Percentiles rank a stretch among this genome's conserved stretches.
Conservation (phyloP, 2,329 filamentous ascomycete species). For the Ophiostoma perfectum region DNA sequence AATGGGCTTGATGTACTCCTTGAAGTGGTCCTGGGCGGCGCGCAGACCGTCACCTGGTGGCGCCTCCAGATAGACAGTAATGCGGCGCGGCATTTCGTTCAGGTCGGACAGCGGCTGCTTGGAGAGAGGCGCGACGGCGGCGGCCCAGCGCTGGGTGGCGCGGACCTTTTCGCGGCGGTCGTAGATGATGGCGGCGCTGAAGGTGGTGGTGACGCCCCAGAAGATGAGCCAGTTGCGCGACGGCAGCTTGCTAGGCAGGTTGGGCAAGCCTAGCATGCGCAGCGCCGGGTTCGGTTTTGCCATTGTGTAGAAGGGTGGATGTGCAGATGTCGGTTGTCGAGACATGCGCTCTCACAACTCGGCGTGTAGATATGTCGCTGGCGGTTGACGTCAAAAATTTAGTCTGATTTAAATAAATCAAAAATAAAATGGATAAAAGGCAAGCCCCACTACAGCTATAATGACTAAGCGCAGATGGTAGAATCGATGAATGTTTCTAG, state of each 20-base stretch:
- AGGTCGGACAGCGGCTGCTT: constrained; percentile 64
- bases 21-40: constrained; percentile 86
- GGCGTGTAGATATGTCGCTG: not conserved
- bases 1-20: constrained; percentile 91
- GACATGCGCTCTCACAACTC: not conserved
- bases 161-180: constrained; percentile 86
- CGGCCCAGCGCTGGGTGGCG: constrained; percentile 79
- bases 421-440: not conserved
- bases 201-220: constrained; percentile 68
- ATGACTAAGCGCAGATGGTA: not conserved
- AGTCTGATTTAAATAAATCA: not conserved
- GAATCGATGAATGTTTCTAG: too few species aligned
- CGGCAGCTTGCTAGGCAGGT: constrained; percentile 75
- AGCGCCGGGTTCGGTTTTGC: constrained; percentile 59
- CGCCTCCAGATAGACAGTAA: constrained; percentile 79
- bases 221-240: constrained; percentile 99
- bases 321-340: not conserved
- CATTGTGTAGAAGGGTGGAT: not conserved
- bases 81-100: constrained; percentile 69
- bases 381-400: constrained; percentile 6
- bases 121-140: constrained; percentile 76
- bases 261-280: constrained; percentile 77
- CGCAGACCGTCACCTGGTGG: constrained; percentile 83
- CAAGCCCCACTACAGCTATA: not conserved
- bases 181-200: constrained; percentile 78